Percentiles rank a stretch among this genome's conserved stretches.
Evolutionary conservation across 2,329 filamentous ascomycete genomes (phyloP).

Genomic region (Podosphaera xanthii): DNA sequence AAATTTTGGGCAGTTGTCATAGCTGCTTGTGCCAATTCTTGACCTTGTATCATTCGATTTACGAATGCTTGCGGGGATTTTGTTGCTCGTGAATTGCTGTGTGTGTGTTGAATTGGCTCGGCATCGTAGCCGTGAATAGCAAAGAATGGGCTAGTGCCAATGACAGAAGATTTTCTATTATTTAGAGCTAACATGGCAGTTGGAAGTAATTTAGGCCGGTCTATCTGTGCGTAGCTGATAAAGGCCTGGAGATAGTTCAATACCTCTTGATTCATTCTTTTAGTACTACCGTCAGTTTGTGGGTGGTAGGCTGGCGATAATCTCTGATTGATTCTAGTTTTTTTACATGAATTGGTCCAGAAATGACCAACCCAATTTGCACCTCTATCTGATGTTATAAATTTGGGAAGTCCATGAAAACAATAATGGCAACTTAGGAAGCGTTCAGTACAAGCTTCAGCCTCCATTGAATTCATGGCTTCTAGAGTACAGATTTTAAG

Average conservation of each 20-base stretch:
- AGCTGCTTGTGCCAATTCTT: neutral
- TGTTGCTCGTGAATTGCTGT: neutral
- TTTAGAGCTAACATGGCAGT: neutral
- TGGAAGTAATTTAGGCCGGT: conserved; percentile 1
- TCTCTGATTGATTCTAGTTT: neutral
- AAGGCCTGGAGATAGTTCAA: conserved; percentile 3
- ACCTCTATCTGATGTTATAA: neutral
- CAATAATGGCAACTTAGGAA: neutral
- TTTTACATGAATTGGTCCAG: neutral
- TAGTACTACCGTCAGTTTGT: neutral
- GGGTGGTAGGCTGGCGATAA: neutral
- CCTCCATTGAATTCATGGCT: neutral
- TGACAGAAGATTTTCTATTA: neutral
- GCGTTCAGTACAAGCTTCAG: neutral
- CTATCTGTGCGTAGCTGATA: conserved; percentile 3
- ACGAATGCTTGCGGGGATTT: neutral
- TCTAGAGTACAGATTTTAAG: neutral
- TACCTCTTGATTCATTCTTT: conserved; percentile 3
- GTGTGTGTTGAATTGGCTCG: neutral
- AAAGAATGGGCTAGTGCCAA: conserved; percentile 1
- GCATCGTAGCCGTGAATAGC: neutral
- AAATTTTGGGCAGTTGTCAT: neutral
- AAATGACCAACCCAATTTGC: neutral
- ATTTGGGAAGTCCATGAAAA: neutral
- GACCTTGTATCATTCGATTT: neutral